phyloP scores from a whole-genome alignment of 495 filamentous ascomycete genomes.

The Chaetomium tenue region DNA sequence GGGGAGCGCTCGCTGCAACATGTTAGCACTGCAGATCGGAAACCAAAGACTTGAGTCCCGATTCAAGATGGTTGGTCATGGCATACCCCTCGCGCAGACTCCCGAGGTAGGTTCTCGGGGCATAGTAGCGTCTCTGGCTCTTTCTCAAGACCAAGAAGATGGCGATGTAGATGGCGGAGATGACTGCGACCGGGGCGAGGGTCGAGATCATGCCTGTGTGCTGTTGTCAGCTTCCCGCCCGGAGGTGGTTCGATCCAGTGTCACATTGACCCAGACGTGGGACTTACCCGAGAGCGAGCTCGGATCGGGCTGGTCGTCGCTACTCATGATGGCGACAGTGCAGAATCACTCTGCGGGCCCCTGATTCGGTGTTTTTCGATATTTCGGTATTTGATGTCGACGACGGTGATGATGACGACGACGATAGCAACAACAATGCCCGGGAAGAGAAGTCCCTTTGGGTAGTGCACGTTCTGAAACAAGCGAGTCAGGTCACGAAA shows the following conservation, averaged over 20 bases:
- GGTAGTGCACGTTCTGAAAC: neutral
- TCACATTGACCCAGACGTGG: neutral
- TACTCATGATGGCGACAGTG: conserved; percentile 27
- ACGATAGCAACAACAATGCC: neutral
- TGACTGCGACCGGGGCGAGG: conserved; percentile 64
- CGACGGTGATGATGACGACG: neutral
- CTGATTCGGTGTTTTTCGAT: neutral
- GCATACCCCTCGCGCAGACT: conserved; percentile 63
- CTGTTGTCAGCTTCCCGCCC: conserved; percentile 5
- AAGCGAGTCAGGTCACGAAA: conserved; percentile 15
- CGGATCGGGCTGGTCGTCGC: neutral
- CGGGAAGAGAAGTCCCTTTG: neutral
- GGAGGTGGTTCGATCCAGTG: neutral
- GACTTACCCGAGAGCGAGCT: conserved; percentile 35
- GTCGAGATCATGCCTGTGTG: conserved; percentile 61
- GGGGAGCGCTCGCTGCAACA: conserved; percentile 62
- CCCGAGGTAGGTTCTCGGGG: conserved; percentile 83
- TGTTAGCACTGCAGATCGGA: conserved; percentile 12
- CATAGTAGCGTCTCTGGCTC: conserved; percentile 73
- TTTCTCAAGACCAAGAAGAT: conserved; percentile 76
- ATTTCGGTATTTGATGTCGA: neutral
- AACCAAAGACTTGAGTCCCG: neutral
- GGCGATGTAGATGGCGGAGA: conserved; percentile 61
- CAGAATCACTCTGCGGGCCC: conserved; percentile 23
- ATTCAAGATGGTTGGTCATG: too few species aligned